These are phyloP conservation scores for Penicillium coffeae DNA, from an alignment of 495 filamentous ascomycete species.

Conservation along the genomic window DNA sequence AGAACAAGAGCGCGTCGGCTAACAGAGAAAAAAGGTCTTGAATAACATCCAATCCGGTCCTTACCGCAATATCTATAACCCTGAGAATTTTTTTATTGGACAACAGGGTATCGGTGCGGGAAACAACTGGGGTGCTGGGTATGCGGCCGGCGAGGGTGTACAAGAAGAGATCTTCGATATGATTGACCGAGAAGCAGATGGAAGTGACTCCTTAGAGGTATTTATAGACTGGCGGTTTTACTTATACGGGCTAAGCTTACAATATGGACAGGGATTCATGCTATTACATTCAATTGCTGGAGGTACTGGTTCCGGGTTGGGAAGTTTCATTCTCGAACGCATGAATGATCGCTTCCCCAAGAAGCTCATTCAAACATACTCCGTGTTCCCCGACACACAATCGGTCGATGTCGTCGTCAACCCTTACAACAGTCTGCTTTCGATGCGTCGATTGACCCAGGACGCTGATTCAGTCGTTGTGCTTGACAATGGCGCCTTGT, in stretches of 20 bases:
- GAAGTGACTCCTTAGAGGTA: constrained; percentile 92
- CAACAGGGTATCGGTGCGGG: constrained; percentile 89
- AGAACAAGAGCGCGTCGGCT: neutral
- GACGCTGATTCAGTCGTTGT: constrained; percentile 98
- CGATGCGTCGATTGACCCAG: constrained; percentile 86
- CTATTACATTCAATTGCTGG: constrained; percentile 96
- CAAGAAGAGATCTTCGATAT: constrained; percentile 98
- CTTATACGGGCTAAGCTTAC: no score
- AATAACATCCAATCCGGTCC: constrained; percentile 86
- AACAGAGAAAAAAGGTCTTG: constrained; percentile 60
- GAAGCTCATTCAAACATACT: constrained; percentile 98
- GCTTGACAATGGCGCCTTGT: constrained; percentile 90
- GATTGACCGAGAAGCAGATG: constrained; percentile 98
- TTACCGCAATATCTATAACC: constrained; percentile 98
- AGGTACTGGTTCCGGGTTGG: constrained; percentile 90
- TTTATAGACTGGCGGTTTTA: neutral
- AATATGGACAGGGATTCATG: constrained; percentile 75
- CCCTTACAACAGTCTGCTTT: constrained; percentile 92
- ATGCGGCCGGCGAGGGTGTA: constrained; percentile 84
- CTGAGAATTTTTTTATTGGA: constrained; percentile 95
- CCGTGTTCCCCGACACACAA: constrained; percentile 91
- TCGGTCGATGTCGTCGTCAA: constrained; percentile 92
- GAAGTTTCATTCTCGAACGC: constrained; percentile 90
- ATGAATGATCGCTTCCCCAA: constrained; percentile 98
- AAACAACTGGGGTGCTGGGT: constrained; percentile 97